A percentile compares a stretch with the other conserved stretches of the same genome.
Evolutionary conservation across 2,329 filamentous ascomycete species (phyloP).

Genomic region (Phialophora macrospora): DNA sequence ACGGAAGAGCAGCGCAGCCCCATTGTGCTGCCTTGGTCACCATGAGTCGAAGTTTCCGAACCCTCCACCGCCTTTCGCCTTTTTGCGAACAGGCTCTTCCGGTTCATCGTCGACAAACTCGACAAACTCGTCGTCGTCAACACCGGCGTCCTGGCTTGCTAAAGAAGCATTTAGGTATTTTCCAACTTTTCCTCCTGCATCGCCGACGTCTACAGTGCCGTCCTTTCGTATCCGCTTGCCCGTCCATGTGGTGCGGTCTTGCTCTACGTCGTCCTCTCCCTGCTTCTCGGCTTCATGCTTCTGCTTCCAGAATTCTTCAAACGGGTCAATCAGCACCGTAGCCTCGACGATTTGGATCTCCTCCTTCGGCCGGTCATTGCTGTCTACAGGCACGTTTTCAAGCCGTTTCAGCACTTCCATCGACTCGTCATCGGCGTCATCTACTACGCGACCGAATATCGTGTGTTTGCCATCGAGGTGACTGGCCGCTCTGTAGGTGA

Average conservation of each 20-base stretch:
- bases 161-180: slow-evolving; percentile 75
- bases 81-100: slow-evolving; percentile 78
- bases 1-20: neutral
- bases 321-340: slow-evolving; percentile 88
- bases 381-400: slow-evolving; percentile 76
- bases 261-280: slow-evolving; percentile 38
- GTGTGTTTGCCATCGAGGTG: slow-evolving; percentile 96
- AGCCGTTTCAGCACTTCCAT: slow-evolving; percentile 72
- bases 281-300: slow-evolving; percentile 63
- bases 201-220: slow-evolving; percentile 58
- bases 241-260: slow-evolving; percentile 89
- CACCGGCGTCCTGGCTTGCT: slow-evolving; percentile 37
- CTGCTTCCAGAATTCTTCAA: slow-evolving; percentile 86
- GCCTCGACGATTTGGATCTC: slow-evolving; percentile 83
- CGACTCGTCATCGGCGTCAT: slow-evolving; percentile 53
- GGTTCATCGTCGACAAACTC: slow-evolving; percentile 67
- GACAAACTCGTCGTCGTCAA: slow-evolving; percentile 62
- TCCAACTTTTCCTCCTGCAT: slow-evolving; percentile 64
- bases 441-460: slow-evolving; percentile 87
- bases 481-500: slow-evolving; percentile 80
- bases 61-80: slow-evolving; percentile 69
- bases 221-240: slow-evolving; percentile 81
- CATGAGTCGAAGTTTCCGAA: slow-evolving; percentile 97
- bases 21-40: slow-evolving; percentile 53
- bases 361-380: slow-evolving; percentile 73